Percentiles rank a stretch among this genome's conserved stretches.
phyloP scores from a whole-genome alignment of 2,329 filamentous ascomycete species.

The Sporothrix phasma region DNA sequence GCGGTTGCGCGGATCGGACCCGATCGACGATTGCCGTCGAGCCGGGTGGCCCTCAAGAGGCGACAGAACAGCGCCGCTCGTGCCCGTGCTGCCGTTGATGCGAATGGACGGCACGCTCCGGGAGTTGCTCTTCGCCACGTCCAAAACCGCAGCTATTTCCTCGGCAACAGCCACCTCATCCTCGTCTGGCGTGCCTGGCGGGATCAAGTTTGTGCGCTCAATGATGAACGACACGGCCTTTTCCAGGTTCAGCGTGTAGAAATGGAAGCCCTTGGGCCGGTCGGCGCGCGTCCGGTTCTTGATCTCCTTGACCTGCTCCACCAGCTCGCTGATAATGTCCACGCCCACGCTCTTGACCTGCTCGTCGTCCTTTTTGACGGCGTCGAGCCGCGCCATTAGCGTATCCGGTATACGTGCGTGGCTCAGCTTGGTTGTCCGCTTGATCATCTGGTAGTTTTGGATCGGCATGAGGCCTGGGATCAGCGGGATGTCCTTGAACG shows the following conservation, averaged over 20 bases:
- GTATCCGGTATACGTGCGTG: conserved; percentile 70
- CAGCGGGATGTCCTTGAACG: conserved; percentile 78
- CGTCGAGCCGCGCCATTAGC: conserved; percentile 60
- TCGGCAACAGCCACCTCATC: conserved; percentile 26
- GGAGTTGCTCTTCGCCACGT: conserved; percentile 37
- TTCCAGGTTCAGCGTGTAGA: conserved; percentile 93
- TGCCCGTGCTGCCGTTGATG: conserved; percentile 38
- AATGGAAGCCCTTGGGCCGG: conserved; percentile 74
- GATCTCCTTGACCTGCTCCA: conserved; percentile 62
- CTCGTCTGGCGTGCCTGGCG: conserved; percentile 39
- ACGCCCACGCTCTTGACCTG: conserved; percentile 71
- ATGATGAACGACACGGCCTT: conserved; percentile 92
- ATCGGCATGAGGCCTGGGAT: conserved; percentile 96
- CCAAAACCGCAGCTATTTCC: conserved; percentile 38
- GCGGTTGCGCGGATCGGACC: conserved; percentile 77
- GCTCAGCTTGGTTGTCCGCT: conserved; percentile 86
- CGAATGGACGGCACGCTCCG: conserved; percentile 36
- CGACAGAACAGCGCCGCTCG: conserved; percentile 16
- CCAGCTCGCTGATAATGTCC: conserved; percentile 73
- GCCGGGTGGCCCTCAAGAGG: conserved; percentile 28
- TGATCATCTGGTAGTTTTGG: conserved; percentile 93
- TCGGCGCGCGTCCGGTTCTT: conserved; percentile 41
- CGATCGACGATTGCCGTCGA: conserved; percentile 66
- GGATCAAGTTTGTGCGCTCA: conserved; percentile 76
- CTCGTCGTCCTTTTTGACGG: conserved; percentile 69